These are phyloP conservation scores for Eucalyptus viminalis DNA, from an alignment of 345 rosid genomes.

Conservation along the genomic window DNA sequence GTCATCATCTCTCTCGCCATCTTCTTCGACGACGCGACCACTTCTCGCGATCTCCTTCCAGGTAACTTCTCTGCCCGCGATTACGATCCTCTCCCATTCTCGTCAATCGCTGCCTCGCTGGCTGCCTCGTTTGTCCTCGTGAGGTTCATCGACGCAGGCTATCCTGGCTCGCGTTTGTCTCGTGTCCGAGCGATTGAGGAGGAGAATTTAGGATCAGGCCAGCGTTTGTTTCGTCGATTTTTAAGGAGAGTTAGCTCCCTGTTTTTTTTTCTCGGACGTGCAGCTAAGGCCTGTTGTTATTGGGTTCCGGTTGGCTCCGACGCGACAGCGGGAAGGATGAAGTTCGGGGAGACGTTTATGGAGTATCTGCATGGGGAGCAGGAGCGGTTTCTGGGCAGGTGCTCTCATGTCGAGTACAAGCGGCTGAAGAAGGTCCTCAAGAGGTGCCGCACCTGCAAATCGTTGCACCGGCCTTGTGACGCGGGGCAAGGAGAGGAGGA, in stretches of 20 bases:
- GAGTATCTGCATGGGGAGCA: conserved; percentile 72
- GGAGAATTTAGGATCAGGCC: background rate
- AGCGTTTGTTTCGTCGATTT: background rate
- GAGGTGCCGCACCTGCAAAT: conserved; percentile 47
- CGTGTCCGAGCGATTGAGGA: background rate
- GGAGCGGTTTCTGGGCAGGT: conserved; percentile 40
- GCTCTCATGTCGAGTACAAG: conserved; percentile 77
- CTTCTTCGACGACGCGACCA: background rate
- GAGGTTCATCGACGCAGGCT: background rate
- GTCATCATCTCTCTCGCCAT: background rate
- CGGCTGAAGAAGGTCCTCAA: conserved; percentile 76
- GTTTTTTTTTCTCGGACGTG: background rate
- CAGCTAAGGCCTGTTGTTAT: background rate
- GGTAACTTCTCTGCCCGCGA: background rate
- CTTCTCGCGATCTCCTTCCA: background rate
- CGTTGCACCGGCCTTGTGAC: conserved; percentile 2
- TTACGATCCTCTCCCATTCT: background rate
- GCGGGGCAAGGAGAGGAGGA: conserved; percentile 4
- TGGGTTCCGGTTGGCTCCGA: background rate
- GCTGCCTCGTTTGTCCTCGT: background rate
- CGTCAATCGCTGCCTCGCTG: background rate
- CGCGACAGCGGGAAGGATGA: conserved; percentile 23
- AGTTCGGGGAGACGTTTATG: conserved; percentile 78
- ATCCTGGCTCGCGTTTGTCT: background rate
- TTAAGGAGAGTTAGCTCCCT: fast-evolving